Evolutionary conservation across 164 flowering plant genomes (phyloP).

Genomic region (Liquidambar formosana): DNA sequence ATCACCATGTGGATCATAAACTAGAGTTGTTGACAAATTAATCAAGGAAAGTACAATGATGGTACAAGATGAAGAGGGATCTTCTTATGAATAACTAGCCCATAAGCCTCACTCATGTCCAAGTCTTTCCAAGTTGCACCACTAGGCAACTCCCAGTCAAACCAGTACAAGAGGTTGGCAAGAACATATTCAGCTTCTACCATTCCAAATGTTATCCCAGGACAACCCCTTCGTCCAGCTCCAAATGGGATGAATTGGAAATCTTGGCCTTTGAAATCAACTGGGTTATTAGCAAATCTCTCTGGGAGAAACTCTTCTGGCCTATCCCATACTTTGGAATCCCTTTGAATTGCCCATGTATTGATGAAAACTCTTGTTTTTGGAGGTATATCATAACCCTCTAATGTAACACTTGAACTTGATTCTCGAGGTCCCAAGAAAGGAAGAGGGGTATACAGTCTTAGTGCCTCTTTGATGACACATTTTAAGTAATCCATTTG

Average conservation of each 20-base stretch:
- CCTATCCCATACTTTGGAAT: slow-evolving; percentile 5
- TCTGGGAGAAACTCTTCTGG: slow-evolving; percentile 10
- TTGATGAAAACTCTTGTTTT: background rate
- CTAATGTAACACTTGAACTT: background rate
- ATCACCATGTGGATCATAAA: too few relatives aligned
- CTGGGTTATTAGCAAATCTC: background rate
- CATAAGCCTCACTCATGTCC: slow-evolving; percentile 31
- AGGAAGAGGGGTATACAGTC: slow-evolving; percentile 8
- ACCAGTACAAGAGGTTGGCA: slow-evolving; percentile 27
- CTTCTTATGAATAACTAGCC: slow-evolving; percentile 22
- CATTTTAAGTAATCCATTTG: slow-evolving; percentile 13
- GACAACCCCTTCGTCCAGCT: slow-evolving; percentile 5
- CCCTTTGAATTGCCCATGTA: slow-evolving; percentile 11
- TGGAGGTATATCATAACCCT: slow-evolving; percentile 2
- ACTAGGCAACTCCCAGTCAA: slow-evolving; percentile 33
- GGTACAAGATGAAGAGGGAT: slow-evolving; percentile 14
- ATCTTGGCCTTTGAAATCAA: slow-evolving; percentile 7
- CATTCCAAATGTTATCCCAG: slow-evolving; percentile 16
- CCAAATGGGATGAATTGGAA: slow-evolving; percentile 6
- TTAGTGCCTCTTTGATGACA: slow-evolving; percentile 12
- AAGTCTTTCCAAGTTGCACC: slow-evolving; percentile 16
- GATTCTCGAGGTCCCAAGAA: slow-evolving; percentile 1
- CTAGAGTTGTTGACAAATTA: too few relatives aligned
- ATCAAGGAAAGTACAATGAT: too few relatives aligned
- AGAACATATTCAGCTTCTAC: slow-evolving; percentile 17